Evolutionary conservation across 2,329 filamentous ascomycete species (phyloP), one percentile per base, ranked within the genome.

Genomic region (Alternaria triticimaculans): DNA sequence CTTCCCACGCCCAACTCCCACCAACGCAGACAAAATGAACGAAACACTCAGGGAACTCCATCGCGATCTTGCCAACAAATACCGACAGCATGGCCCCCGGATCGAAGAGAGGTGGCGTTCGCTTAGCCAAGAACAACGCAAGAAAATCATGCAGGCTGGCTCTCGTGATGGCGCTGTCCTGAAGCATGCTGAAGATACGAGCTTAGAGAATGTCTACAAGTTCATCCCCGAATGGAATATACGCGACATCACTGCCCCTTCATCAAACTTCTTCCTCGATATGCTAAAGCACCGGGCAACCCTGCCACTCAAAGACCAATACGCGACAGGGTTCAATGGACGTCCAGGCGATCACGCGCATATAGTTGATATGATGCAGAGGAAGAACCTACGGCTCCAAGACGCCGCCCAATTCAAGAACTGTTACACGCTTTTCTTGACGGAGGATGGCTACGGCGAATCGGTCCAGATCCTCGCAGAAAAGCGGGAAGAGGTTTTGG

Each of bases 141-240:
- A 65, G 15, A 71, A 66, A 62, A 80, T 77, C 54, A 64, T 84
- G 54, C 79, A 74, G 46, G 79, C 68, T 3, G 81, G 80, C 1
- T 65, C 76, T 2, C 63, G 55, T 0, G 76, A 81, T 0, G 78
- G 79, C 7, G 58, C 53, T 10, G 76, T 84, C 3, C 71, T 84
- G 18, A 77, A 78, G 58, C 70, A 81, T 48, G 59, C 78, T 2
- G 25, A 21, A 3, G 82, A 85, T 55, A 25, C 26, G 3, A 76
- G 78, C 0, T 14, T 83, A 23, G 82, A 80, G 1, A 74, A 75
- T n/a, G 70, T 80, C 15, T 80, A 65, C 67, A 81, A 80, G n/a
- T 48, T 84, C 3, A 67, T 81, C 0, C 82, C 83, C 0, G 84
- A 85, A 51, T 80, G 77, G 76, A 85, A 86, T 60, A 58, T 85